Conservation (phyloP, 2,329 filamentous ascomycete species). For the Alternaria ethzedia region DNA sequence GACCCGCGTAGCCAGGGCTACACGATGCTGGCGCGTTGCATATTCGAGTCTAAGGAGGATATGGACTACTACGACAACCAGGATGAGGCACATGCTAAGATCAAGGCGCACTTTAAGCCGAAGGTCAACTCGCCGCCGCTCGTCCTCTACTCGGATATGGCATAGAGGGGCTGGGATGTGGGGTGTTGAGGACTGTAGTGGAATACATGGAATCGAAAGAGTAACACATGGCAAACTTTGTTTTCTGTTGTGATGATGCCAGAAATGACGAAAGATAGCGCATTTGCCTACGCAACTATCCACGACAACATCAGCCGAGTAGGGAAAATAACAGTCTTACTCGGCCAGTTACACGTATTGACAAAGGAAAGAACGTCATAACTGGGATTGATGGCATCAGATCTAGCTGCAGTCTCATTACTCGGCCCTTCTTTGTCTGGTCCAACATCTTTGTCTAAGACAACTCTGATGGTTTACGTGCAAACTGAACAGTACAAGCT, state of each 20-base stretch:
- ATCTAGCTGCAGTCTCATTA: background rate
- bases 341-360: background rate
- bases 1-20: conserved; percentile 70
- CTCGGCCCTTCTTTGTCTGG: background rate
- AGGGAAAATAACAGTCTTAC: background rate
- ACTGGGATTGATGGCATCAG: too few relatives aligned
- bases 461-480: too few relatives aligned
- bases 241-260: background rate
- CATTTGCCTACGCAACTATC: background rate
- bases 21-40: conserved; percentile 67
- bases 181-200: background rate
- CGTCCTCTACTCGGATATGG: conserved; percentile 35
- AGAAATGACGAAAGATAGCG: background rate
- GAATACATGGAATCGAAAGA: background rate
- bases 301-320: background rate
- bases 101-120: conserved; percentile 50
- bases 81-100: conserved; percentile 57
- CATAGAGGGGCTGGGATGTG: background rate
- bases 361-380: background rate
- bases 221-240: background rate
- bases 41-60: conserved; percentile 66
- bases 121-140: conserved; percentile 38
- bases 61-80: conserved; percentile 1
- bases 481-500: too few relatives aligned
- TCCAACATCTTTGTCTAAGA: background rate